Evolutionary conservation across 176 grass and related monocot genomes (phyloP).

Genomic region (Zoysia japonica): DNA sequence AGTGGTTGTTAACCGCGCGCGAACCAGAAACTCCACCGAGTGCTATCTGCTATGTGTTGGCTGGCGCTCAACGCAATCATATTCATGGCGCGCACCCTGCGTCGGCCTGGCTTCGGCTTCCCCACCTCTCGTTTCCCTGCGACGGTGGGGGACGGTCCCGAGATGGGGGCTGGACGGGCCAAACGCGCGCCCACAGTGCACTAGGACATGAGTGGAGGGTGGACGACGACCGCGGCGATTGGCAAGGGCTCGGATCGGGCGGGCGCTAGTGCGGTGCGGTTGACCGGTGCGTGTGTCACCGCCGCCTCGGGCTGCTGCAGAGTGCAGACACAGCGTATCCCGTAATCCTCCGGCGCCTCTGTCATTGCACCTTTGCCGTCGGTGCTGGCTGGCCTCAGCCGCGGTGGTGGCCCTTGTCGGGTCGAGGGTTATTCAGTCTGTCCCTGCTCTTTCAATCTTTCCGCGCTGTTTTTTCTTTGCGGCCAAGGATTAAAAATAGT

Average conservation of each 20-base stretch:
- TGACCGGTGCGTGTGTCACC: conserved; percentile 1
- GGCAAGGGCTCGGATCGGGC: not conserved
- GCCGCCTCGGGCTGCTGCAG: not conserved
- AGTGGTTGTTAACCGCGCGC: not conserved
- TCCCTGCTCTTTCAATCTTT: not conserved
- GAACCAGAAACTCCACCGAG: not conserved
- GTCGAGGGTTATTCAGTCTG: not conserved
- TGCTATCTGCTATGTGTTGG: no score
- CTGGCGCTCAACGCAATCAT: not conserved
- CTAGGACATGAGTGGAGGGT: not conserved
- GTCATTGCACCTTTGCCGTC: not conserved
- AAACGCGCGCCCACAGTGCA: not conserved
- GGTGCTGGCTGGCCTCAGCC: not conserved
- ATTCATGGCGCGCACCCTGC: conserved; percentile 19
- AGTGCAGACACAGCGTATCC: not conserved
- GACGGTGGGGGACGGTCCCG: not conserved
- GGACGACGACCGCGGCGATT: not conserved
- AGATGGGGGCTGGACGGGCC: not conserved
- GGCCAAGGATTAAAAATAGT: not conserved
- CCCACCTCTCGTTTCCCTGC: conserved; percentile 9
- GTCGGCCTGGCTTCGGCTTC: not conserved
- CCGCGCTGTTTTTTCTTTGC: conserved; percentile 32
- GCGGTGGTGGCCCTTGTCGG: conserved; percentile 19
- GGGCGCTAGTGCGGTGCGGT: conserved; percentile 33
- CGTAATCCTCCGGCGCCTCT: not conserved